Percentiles rank a stretch among this genome's conserved stretches.
Evolutionary conservation across 202 grass and related monocot genomes (phyloP).

Genomic region (Elaeis oleifera): DNA sequence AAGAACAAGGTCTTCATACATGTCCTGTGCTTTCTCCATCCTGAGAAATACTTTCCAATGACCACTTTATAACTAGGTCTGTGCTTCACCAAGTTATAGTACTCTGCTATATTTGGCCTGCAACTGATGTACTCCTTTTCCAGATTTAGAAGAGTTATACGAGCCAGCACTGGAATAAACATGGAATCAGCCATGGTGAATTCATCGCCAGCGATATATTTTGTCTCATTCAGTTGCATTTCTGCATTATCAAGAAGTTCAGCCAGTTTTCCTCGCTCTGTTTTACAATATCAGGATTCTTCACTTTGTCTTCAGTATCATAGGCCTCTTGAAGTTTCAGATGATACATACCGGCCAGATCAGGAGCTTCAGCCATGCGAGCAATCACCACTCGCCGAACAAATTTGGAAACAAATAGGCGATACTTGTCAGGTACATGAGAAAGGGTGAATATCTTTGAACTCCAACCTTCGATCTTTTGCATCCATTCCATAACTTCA

Average conservation of each 20-base stretch:
- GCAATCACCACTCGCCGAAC: constrained; percentile 68
- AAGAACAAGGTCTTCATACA: constrained; percentile 71
- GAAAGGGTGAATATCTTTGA: constrained; percentile 83
- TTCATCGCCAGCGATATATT: constrained; percentile 58
- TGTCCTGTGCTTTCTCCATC: constrained; percentile 82
- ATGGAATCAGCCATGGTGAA: constrained; percentile 73
- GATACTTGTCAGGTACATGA: constrained; percentile 60
- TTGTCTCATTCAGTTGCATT: constrained; percentile 49
- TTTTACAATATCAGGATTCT: constrained; percentile 45
- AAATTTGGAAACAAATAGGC: constrained; percentile 77
- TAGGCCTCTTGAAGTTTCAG: constrained; percentile 81
- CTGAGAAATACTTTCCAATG: constrained; percentile 68
- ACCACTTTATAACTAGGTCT: constrained; percentile 71
- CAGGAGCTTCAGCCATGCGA: constrained; percentile 78
- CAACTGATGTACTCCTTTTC: constrained; percentile 60
- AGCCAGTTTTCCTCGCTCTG: constrained; percentile 63
- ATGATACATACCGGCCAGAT: constrained; percentile 89
- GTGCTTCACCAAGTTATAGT: constrained; percentile 76
- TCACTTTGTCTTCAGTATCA: constrained; percentile 69
- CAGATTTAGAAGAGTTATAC: constrained; percentile 65
- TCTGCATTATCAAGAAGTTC: constrained; percentile 75
- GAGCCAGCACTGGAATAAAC: constrained; percentile 73
- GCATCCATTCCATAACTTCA: constrained; percentile 57
- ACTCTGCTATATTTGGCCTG: constrained; percentile 58
- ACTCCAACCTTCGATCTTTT: constrained; percentile 73